Conservation (phyloP, 257 asterid species). For the Solanum phureja region DNA sequence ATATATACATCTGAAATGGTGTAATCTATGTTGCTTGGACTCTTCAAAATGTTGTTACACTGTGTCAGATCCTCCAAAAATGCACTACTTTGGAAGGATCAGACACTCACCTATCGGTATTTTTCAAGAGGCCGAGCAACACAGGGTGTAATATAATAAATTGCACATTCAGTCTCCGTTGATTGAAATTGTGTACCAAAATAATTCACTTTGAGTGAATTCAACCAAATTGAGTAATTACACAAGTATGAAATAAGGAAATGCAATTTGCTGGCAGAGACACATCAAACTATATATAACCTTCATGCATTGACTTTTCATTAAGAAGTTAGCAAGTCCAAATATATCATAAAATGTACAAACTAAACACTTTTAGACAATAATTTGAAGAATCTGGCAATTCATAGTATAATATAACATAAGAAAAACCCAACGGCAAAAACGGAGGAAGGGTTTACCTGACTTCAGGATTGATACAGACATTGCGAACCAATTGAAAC, state of each 20-base stretch:
- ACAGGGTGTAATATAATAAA: background rate
- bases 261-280: background rate
- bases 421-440: background rate
- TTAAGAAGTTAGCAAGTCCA: background rate
- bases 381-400: background rate
- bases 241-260: background rate
- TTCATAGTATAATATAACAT: background rate
- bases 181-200: background rate
- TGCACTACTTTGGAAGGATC: background rate
- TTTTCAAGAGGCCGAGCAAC: background rate
- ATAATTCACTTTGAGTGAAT: background rate
- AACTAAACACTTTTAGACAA: background rate
- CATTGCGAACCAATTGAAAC: constrained; percentile 77
- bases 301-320: background rate
- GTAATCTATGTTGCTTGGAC: background rate
- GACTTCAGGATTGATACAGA: constrained; percentile 76
- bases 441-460: constrained; percentile 29
- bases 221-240: background rate
- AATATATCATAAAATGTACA: background rate
- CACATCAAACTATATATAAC: background rate
- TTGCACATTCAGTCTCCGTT: background rate
- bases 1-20: background rate
- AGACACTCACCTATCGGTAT: background rate
- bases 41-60: background rate
- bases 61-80: background rate